Conservation (phyloP, 148 eudicot genomes). For the Rhododendron vialii region DNA sequence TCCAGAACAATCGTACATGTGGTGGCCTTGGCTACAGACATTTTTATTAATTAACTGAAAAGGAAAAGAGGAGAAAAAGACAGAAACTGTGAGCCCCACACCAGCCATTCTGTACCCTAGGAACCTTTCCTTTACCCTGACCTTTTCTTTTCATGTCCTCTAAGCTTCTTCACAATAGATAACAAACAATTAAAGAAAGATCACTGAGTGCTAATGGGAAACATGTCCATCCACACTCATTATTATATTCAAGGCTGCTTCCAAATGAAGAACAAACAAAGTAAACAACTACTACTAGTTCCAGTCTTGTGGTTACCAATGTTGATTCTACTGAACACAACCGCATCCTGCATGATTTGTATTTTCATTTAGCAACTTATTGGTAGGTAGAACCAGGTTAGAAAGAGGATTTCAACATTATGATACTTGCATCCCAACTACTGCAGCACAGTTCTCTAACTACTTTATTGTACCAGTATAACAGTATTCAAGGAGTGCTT, state of each 20-base stretch:
- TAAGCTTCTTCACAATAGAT: not conserved
- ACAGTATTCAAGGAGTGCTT: not conserved
- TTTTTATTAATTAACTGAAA: conserved; percentile 17
- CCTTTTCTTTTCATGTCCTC: conserved; percentile 4
- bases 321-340: not conserved
- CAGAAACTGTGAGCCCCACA: conserved; percentile 26
- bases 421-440: conserved; percentile 2
- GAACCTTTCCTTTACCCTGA: conserved; percentile 8
- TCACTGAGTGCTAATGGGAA: not conserved
- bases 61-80: conserved; percentile 33
- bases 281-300: not conserved
- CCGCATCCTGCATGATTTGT: not conserved
- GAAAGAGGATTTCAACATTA: not conserved
- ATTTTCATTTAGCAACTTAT: not conserved
- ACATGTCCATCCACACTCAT: not conserved
- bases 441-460: not conserved
- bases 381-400: not conserved
- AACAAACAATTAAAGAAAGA: not conserved
- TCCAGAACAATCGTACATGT: conserved; percentile 14
- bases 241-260: not conserved
- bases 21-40: conserved; percentile 24
- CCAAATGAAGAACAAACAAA: not conserved
- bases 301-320: not conserved
- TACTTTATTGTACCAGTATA: not conserved
- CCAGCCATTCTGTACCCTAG: conserved; percentile 19